Evolutionary conservation across 2,329 filamentous ascomycete species (phyloP), one percentile per base, ranked within the genome.

Genomic region (Fusarium hostae): DNA sequence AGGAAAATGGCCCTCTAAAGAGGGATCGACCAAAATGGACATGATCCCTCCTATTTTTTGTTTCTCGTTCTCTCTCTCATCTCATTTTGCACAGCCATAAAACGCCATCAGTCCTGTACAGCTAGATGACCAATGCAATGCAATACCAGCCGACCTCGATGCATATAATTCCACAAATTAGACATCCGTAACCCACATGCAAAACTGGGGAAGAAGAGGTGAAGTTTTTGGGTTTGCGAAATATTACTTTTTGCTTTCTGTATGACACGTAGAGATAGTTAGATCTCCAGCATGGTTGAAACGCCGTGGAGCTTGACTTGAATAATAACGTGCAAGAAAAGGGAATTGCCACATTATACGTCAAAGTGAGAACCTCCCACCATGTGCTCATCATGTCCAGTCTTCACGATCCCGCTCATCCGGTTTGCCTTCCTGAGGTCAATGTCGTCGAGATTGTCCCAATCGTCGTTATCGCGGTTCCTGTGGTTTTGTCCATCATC

Each of bases 341-440:
- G 69, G 55, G 65, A 52, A 63, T 59, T 65, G 52, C 45, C 65
- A 51, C 61, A 60, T 86, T 84, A 91, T 81, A 89, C 85, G 78
- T 92, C 89, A 80, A 92, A 91, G 63, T 90, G 86, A 52, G 86
- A 85, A 63, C 85, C 85, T 71, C 86, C 88, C 75, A 92, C 88
- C 84, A 90, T 89, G 70, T 89, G 85, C 77, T 90, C 88, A 66
- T 92, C 90, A 72, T 88, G 84, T 63, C 83, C 84, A 58, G 86
- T 88, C 78, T 86, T 87, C 55, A 89, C 84, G 69, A 90, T 86
- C 47, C 89, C 89, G 77, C 89, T 91, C 89, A 91, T 91, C 56
- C 88, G 85, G 75, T 89, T 89, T 43, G 81, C 79, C 75, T 83
- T 86, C 70, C 83, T 83, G 50, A 82, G 82, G 71, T 88, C 86